phyloP scores from a whole-genome alignment of 306 rosid genomes.

The Morella rubra region DNA sequence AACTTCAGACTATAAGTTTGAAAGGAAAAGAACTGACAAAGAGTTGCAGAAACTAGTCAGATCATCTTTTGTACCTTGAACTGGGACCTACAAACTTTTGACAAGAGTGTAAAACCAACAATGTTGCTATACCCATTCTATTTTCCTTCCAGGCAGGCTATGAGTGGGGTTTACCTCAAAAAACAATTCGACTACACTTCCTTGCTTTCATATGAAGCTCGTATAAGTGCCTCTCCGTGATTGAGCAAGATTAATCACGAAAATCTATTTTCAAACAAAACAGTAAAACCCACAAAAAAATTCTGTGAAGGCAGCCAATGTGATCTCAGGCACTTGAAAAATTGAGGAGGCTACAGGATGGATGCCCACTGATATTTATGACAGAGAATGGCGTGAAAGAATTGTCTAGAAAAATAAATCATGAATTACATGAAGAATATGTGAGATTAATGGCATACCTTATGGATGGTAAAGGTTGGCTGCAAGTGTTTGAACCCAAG shows the following conservation, averaged over 20 bases:
- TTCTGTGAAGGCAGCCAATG: not conserved
- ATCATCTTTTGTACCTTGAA: not conserved
- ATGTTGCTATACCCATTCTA: not conserved
- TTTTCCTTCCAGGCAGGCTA: not conserved
- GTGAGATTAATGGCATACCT: constrained; percentile 51
- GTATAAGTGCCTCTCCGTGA: not conserved
- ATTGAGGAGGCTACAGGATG: not conserved
- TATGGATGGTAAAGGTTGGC: constrained; percentile 89
- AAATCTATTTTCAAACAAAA: not conserved
- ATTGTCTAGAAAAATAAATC: constrained; percentile 8
- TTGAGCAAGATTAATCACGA: not conserved
- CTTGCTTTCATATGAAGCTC: not conserved
- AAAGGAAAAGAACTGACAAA: constrained; percentile 1
- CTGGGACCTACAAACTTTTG: not conserved
- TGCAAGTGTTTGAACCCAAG: constrained; percentile 95
- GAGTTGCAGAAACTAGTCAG: not conserved
- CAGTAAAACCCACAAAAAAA: not conserved
- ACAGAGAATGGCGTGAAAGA: constrained; percentile 18
- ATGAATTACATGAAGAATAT: constrained; percentile 8
- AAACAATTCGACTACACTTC: not conserved
- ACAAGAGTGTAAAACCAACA: not conserved
- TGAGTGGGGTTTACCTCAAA: not conserved
- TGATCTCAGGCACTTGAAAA: not conserved
- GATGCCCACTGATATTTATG: not conserved
- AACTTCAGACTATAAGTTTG: not conserved